Evolutionary conservation across 768 basidiomycete genomes (phyloP), one percentile per base, ranked within the genome.

Genomic region (Pleurotus pulmonarius): DNA sequence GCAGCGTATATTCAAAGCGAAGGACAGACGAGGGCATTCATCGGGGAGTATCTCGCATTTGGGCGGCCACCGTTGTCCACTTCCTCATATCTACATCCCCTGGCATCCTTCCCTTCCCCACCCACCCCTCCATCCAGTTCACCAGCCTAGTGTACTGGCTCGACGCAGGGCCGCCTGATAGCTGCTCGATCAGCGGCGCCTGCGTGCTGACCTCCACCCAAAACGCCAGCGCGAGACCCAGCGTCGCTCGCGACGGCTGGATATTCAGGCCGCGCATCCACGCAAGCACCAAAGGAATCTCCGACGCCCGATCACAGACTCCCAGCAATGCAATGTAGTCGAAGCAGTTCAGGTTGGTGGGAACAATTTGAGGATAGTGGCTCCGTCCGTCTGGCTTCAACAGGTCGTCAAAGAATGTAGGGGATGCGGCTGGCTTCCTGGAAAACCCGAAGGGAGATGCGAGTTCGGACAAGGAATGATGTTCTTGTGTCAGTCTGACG

Each of bases 181-280:
- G 75, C 55, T 70, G 59, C 63, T 86, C 83, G 15, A 89, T 67
- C 59, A 86, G 62, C 46, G 86, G 84, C 11, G 83, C 79, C 44
- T 82, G 78, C 54, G 83, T 68, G 59, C 82, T 81, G 26, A 88
- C 82, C 64, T 93, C 90, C 5, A 77, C 78, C 83, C 90, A 92
- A 58, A 88, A 81, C 45, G 84, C 82, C 49, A 94, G 64, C 18
- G 83, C 82, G 0, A 83, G 64, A 1, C 83, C 79, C 11, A 94
- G 68, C 13, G 87, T 86, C 40, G 74, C 69, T 24, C 64, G 67
- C n/a, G 74, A 72, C 1, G 90, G 90, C 43, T 49, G 39, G 9
- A 92, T 70, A 0, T 67, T 67, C 39, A 91, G 61, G 13, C 73
- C 74, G 5, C 79, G 77, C 90, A 91, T 92, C 90, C 92, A 92